phyloP scores from a whole-genome alignment of 257 asterid species.

The Nicotiana otophora region DNA sequence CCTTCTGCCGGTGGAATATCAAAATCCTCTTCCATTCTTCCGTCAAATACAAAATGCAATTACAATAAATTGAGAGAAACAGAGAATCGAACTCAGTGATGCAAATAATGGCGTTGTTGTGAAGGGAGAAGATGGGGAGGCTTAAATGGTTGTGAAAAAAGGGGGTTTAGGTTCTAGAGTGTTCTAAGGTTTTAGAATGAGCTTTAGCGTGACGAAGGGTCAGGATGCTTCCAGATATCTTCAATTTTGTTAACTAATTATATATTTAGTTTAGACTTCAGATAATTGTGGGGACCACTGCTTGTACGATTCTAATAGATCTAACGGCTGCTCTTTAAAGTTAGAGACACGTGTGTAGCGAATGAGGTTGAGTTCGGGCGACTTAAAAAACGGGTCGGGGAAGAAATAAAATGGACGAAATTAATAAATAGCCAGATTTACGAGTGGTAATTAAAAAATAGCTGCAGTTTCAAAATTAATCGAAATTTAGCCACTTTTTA shows the following conservation, averaged over 20 bases:
- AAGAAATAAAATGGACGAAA: too few species aligned
- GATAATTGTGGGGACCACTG: neutral
- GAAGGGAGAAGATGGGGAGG: neutral
- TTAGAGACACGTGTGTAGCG: too few species aligned
- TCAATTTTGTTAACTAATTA: neutral
- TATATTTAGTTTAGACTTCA: neutral
- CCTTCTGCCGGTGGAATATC: conserved; percentile 46
- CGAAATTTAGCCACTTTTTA: too few species aligned
- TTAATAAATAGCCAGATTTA: too few species aligned
- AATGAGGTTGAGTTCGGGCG: too few species aligned
- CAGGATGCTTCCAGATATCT: conserved; percentile 32
- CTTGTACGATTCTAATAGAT: too few species aligned
- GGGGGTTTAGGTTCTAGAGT: conserved; percentile 32
- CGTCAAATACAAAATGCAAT: neutral
- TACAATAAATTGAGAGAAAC: neutral
- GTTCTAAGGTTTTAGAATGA: conserved; percentile 45
- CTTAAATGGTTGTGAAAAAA: neutral
- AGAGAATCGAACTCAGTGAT: neutral
- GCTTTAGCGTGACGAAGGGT: conserved; percentile 8
- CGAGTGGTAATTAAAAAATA: too few species aligned
- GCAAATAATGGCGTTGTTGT: neutral
- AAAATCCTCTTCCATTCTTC: conserved; percentile 52
- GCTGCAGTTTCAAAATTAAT: too few species aligned
- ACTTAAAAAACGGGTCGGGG: too few species aligned
- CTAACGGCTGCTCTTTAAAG: too few species aligned